Conservation (phyloP, 495 filamentous ascomycete species). For the Massariosphaeria phaeospora region DNA sequence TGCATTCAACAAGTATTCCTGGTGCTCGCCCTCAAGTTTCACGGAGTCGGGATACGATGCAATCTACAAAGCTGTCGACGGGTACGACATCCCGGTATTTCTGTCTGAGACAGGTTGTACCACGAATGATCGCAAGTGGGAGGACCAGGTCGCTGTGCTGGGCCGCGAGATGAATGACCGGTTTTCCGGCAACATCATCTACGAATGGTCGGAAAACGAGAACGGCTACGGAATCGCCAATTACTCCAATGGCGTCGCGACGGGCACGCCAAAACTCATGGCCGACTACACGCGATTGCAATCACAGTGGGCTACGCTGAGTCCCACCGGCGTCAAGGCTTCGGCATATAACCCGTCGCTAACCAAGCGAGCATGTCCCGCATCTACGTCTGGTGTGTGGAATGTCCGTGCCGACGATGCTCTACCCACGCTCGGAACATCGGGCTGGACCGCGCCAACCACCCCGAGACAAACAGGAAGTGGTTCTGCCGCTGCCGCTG, state of each 20-base stretch:
- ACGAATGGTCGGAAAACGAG: slow-evolving; percentile 15
- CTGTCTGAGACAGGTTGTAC: slow-evolving; percentile 21
- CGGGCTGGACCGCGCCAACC: slow-evolving; percentile 7
- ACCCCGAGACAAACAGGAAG: background rate
- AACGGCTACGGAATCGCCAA: slow-evolving; percentile 20
- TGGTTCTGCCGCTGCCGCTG: background rate
- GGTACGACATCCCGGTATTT: slow-evolving; percentile 23
- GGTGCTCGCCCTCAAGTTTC: slow-evolving; percentile 15
- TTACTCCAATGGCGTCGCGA: background rate
- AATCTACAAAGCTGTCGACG: slow-evolving; percentile 4
- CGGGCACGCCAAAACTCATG: background rate
- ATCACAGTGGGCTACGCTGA: slow-evolving; percentile 11
- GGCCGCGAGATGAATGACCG: slow-evolving; percentile 22
- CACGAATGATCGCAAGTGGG: background rate
- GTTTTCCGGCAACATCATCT: slow-evolving; percentile 24
- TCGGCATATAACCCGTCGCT: slow-evolving; percentile 8
- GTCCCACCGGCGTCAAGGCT: slow-evolving; percentile 10
- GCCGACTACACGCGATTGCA: slow-evolving; percentile 10
- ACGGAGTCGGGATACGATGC: slow-evolving; percentile 15
- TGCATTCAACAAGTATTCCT: slow-evolving; percentile 11
- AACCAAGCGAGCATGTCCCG: slow-evolving; percentile 4
- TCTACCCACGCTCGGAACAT: slow-evolving; percentile 6
- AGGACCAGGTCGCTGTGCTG: slow-evolving; percentile 18
- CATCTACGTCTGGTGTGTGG: slow-evolving; percentile 4
- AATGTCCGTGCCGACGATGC: background rate